Evolutionary conservation across 2,329 filamentous ascomycete species (phyloP).

Genomic region (Phyllosticta citribraziliensis): DNA sequence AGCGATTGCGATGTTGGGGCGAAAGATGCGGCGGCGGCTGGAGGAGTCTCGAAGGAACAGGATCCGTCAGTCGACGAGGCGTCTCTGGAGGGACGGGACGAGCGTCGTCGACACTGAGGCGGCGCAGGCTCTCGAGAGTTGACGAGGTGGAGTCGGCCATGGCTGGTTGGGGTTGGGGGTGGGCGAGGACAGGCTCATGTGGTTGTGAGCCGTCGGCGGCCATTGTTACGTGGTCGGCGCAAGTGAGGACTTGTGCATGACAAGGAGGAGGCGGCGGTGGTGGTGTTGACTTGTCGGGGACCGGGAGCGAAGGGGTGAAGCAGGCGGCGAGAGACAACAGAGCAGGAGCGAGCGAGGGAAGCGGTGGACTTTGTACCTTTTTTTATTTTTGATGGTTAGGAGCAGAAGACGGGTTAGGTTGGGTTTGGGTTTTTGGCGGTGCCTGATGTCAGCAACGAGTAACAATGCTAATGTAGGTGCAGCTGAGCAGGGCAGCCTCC

Average conservation of each 20-base stretch:
- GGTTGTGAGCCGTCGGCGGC: background rate
- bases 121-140: constrained; percentile 1
- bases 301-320: background rate
- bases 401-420: background rate
- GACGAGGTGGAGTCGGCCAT: background rate
- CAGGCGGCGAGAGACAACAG: background rate
- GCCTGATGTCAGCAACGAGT: background rate
- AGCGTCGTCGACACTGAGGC: constrained; percentile 2
- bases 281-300: background rate
- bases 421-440: background rate
- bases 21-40: constrained; percentile 18
- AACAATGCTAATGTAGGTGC: no score
- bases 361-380: background rate
- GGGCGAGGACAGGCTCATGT: constrained; percentile 1
- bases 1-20: constrained; percentile 33
- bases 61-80: constrained; percentile 30
- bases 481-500: no score
- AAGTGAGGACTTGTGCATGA: background rate
- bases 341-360: background rate
- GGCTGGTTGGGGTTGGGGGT: background rate
- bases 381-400: background rate
- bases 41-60: constrained; percentile 20
- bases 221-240: background rate
- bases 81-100: constrained; percentile 21
- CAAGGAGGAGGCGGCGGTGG: background rate